phyloP scores from a whole-genome alignment of 2,329 filamentous ascomycete genomes.

The Trichoderma koningiopsis region DNA sequence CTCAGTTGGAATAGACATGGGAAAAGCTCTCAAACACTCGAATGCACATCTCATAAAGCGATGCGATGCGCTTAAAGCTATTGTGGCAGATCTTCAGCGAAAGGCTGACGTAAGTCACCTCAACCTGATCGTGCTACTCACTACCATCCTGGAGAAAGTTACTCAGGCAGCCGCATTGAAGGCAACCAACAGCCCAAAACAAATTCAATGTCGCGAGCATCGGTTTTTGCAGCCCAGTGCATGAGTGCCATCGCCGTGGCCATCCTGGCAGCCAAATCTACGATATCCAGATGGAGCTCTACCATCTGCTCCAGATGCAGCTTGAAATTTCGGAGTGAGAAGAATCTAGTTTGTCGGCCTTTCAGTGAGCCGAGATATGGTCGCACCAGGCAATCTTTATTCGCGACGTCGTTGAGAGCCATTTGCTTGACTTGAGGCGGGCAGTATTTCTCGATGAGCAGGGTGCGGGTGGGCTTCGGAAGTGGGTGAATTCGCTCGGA shows the following conservation, averaged over 20 bases:
- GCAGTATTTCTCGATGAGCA: constrained; percentile 32
- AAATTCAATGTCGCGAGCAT: constrained; percentile 40
- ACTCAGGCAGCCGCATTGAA: too few relatives aligned
- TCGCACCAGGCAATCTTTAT: constrained; percentile 32
- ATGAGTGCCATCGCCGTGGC: constrained; percentile 36
- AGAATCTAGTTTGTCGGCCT: constrained; percentile 27
- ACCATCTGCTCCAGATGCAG: constrained; percentile 38
- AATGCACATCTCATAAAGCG: not conserved
- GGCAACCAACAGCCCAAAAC: too few relatives aligned
- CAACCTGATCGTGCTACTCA: not conserved
- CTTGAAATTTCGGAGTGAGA: constrained; percentile 39
- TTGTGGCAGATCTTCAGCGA: not conserved
- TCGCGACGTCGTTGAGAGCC: constrained; percentile 27
- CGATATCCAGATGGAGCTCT: constrained; percentile 32
- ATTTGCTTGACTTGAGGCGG: not conserved
- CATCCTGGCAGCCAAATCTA: constrained; percentile 32
- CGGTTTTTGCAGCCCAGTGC: constrained; percentile 37
- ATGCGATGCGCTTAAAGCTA: not conserved
- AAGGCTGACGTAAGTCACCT: not conserved
- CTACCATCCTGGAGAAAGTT: not conserved
- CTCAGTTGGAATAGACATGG: not conserved
- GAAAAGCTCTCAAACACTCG: not conserved
- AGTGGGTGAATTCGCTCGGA: constrained; percentile 35
- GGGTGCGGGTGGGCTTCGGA: constrained; percentile 27
- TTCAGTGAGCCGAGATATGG: constrained; percentile 30